Evolutionary conservation across 2,329 filamentous ascomycete species (phyloP).

Genomic region (Harringtonia aguacate): DNA sequence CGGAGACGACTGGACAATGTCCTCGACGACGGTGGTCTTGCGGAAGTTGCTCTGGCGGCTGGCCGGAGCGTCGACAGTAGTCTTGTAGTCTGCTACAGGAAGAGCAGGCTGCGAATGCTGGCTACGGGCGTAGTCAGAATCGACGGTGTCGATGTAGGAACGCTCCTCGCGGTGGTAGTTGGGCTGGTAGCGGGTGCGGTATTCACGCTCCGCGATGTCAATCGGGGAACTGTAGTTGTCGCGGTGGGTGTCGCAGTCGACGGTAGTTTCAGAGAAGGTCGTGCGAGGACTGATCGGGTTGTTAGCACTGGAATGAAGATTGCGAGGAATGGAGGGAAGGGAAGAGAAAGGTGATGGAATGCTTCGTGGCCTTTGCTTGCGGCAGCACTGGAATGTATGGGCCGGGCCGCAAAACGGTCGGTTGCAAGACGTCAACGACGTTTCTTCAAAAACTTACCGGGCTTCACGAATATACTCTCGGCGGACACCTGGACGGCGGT

Average conservation of each 20-base stretch:
- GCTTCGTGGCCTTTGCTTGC: neutral
- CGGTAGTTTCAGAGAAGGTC: slow-evolving; percentile 50
- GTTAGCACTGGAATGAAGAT: slow-evolving; percentile 3
- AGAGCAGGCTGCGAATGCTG: slow-evolving; percentile 27
- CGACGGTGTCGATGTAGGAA: slow-evolving; percentile 24
- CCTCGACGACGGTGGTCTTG: slow-evolving; percentile 43
- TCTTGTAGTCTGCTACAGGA: slow-evolving; percentile 39
- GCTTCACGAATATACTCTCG: slow-evolving; percentile 44
- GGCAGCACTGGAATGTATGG: slow-evolving; percentile 2
- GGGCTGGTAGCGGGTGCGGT: slow-evolving; percentile 50
- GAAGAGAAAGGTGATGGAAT: too few relatives aligned
- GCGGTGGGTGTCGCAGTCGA: slow-evolving; percentile 50
- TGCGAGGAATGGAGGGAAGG: neutral
- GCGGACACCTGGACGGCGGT: slow-evolving; percentile 59
- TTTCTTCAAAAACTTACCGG: slow-evolving; percentile 42
- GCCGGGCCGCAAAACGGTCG: neutral
- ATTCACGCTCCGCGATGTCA: slow-evolving; percentile 56
- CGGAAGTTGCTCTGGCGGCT: slow-evolving; percentile 23
- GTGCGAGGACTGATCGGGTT: slow-evolving; percentile 22
- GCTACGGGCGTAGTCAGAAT: slow-evolving; percentile 18
- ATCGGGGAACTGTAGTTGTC: slow-evolving; percentile 39
- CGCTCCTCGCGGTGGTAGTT: slow-evolving; percentile 28
- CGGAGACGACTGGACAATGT: slow-evolving; percentile 43
- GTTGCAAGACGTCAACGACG: neutral
- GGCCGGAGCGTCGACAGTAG: slow-evolving; percentile 37